Evolutionary conservation across 1,284 basidiomycete genomes (phyloP), one percentile per base, ranked within the genome.

Genomic region (Moniliella sp.): DNA sequence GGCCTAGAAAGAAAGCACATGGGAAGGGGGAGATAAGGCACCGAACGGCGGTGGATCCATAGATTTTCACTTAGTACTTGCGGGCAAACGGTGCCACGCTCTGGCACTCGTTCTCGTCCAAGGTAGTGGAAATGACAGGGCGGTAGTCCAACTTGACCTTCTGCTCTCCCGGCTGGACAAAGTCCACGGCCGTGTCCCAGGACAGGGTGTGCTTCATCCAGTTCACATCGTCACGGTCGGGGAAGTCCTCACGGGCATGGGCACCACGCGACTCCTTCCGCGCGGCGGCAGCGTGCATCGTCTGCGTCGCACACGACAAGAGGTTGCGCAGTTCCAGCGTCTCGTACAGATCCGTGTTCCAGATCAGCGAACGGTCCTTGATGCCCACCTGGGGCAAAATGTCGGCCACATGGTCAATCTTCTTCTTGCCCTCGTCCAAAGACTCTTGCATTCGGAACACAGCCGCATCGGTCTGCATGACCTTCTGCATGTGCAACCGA

Each of bases 331-430:
- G 75, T 65, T 99, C 91, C 34, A 97, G 71, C 9, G 83, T 91
- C 68, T 99, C 91, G 42, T 93, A 70, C 36, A 97, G 74, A 62
- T 99, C 91, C 25, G 43, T 44, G 40, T 54, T 55, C 91, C 88
- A 94, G 65, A 97, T 91, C 82, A 94, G 80, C 62, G 78, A 82
- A 58, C 88, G 73, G 65, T 97, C 91, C 69, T 88, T 88, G 67
- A 93, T 79, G 41, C 83, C 79, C 47, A 99, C 77, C 32, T 91
- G 71, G 48, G 78, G 71, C 65, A 75, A 97, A 59, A 71, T 78
- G 53, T 76, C 72, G 69, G 81, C 86, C 45, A 94, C 82, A 36
- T 72, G 67, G 42, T 70, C 70, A 59, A 99, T 70, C 67, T 83
- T 84, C 62, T 70, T 50, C 26, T 91, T 81, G 66, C 91, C 91